Evolutionary conservation across 1,139 yeast genomes (phyloP), one percentile per base, ranked within the genome.

Genomic region (Taphrina sp.): DNA sequence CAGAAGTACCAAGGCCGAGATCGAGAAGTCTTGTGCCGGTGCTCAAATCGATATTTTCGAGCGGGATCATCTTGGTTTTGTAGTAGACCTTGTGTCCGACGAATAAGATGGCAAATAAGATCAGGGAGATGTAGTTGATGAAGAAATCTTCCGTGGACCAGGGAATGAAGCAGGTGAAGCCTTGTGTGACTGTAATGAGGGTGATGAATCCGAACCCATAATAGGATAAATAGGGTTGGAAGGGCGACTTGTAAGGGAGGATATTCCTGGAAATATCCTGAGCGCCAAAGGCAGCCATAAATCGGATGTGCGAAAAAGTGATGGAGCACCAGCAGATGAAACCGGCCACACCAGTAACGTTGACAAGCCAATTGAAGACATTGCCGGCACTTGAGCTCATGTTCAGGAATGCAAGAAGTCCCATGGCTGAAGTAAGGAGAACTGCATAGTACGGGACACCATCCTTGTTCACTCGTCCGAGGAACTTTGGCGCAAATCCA

Each of bases 331-430:
- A 80, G 17, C 79, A 73, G 59, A 78, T 69, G 62, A 80, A 75
- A 44, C 79, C 70, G 8, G 82, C 79, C 20, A 80, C 78, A 16
- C 83, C 80, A 38, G 86, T 80, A 45, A 90, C 82, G 70, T 87
- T 87, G 64, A 89, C 77, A 61, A 90, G 78, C 90, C 95, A 90
- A 63, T 77, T 72, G 73, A 89, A 90, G 7, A 89, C 96, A 14
- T 77, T 74, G 29, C 74, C 72, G 52, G 95, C 94, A 44, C 78
- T 76, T 16, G 76, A 70, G 29, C 85, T 77, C 59, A 80, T 74
- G 37, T 83, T 86, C 75, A 90, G 75, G 68, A 80, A 83, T 1
- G 89, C 89, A 60, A 78, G 62, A 35, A 70, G 66, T 7, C 74
- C 71, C 62, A 75, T 75, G 62, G 66, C 70, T 76, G 74, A 72